These are phyloP conservation scores for Penicillium roqueforti DNA, from an alignment of 495 filamentous ascomycete species.

Conservation along the genomic window DNA sequence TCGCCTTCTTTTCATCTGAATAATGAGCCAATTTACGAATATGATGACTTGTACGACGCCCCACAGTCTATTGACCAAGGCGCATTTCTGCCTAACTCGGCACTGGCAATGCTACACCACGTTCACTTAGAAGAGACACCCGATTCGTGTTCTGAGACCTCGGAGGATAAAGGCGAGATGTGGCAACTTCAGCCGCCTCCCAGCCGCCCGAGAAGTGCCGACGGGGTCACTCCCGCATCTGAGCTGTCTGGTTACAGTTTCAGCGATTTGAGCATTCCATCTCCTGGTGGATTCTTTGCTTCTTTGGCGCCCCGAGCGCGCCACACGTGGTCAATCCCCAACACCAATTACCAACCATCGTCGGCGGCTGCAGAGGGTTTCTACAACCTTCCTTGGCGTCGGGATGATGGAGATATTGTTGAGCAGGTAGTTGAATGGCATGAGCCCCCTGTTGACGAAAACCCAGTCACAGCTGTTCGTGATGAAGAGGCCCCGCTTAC, in stretches of 20 bases:
- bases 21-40: slow-evolving; percentile 29
- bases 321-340: slow-evolving; percentile 67
- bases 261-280: slow-evolving; percentile 75
- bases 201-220: slow-evolving; percentile 34
- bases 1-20: slow-evolving; percentile 9
- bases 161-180: slow-evolving; percentile 49
- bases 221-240: slow-evolving; percentile 46
- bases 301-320: slow-evolving; percentile 67
- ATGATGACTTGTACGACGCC: slow-evolving; percentile 23
- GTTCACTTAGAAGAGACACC: slow-evolving; percentile 56
- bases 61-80: slow-evolving; percentile 50
- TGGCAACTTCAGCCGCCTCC: slow-evolving; percentile 35
- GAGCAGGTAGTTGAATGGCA: slow-evolving; percentile 65
- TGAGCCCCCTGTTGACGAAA: slow-evolving; percentile 40
- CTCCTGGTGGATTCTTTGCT: slow-evolving; percentile 86
- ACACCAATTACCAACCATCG: slow-evolving; percentile 53
- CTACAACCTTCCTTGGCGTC: slow-evolving; percentile 73
- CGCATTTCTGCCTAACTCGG: slow-evolving; percentile 72
- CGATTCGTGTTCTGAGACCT: slow-evolving; percentile 41
- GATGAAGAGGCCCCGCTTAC: slow-evolving; percentile 63
- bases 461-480: slow-evolving; percentile 41
- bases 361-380: slow-evolving; percentile 80
- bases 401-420: slow-evolving; percentile 47
- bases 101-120: slow-evolving; percentile 71
- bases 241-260: slow-evolving; percentile 53